Conservation (phyloP, 306 rosid species). For the Quercus rubra region DNA sequence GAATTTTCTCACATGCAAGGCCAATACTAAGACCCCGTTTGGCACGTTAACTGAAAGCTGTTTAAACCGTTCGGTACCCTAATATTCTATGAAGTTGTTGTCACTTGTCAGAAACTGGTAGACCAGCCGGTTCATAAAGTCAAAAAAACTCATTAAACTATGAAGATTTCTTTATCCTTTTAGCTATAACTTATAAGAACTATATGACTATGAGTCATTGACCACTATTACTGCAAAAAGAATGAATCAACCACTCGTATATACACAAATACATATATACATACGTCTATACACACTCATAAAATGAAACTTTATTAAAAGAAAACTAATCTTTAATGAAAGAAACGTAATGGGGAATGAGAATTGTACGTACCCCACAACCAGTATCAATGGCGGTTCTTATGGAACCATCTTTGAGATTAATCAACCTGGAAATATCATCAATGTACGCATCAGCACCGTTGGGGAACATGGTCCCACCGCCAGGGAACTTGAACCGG, state of each 20-base stretch:
- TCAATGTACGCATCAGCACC: slow-evolving; percentile 84
- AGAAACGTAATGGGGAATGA: neutral
- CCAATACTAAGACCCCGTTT: too few species aligned
- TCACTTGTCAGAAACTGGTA: too few species aligned
- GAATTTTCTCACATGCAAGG: too few species aligned
- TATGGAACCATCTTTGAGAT: slow-evolving; percentile 65
- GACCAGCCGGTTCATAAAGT: neutral
- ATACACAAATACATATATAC: neutral
- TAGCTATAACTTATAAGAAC: too few species aligned
- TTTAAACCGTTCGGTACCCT: too few species aligned
- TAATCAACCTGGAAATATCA: slow-evolving; percentile 64
- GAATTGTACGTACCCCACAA: slow-evolving; percentile 71
- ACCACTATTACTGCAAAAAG: too few species aligned
- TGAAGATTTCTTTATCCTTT: too few species aligned
- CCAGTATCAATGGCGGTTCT: slow-evolving; percentile 98
- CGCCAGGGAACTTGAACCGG: slow-evolving; percentile 84
- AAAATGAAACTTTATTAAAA: neutral
- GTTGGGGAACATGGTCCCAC: slow-evolving; percentile 93
- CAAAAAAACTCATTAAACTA: neutral
- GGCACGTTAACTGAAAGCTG: too few species aligned
- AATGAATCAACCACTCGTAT: neutral
- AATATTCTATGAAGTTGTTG: too few species aligned
- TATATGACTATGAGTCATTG: too few species aligned
- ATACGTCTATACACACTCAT: neutral
- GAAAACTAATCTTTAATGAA: too few species aligned